Evolutionary conservation across 768 basidiomycete species (phyloP), one percentile per base, ranked within the genome.

Genomic region (Lepiota venenata): DNA sequence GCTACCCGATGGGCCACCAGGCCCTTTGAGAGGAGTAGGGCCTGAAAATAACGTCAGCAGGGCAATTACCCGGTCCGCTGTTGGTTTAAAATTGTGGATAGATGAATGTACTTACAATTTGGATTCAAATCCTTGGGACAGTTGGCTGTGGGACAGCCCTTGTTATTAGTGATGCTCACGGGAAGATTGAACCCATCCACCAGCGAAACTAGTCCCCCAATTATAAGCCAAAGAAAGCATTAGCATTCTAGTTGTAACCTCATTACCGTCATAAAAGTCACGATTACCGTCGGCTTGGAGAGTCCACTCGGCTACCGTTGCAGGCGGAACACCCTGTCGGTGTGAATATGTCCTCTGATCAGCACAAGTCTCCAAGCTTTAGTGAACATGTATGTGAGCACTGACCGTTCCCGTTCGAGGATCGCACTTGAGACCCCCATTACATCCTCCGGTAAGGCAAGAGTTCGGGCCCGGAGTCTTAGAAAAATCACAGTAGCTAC

Each of bases 131-230:
- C 84, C 29, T 83, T 79, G 1, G 80, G 71, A 62, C 85, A 89
- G 56, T 75, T 69, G 2, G 85, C 77, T 18, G 79, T 66, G 22
- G 66, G 68, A 62, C 86, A 88, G 11, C 75, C 79, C 39, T 67
- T 72, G 64, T 74, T 77, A 67, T 83, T 86, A 47, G 69, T 71
- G 56, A 88, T 82, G 9, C 70, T 65, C 61, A 83, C 63, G 15
- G 87, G 85, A 11, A 88, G 63, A 61, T 87, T 85, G 60, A 74
- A 84, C 1, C 85, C 85, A 58, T 86, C 82, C 35, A 86, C 84
- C 16, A 87, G 71, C 29, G 83, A 83, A 35, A 85, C 84, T 83
- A 47, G 20, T 21, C 32, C 2, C 50, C 37, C 16, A 22, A 45
- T 27, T 12, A 32, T 48, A 16, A 36, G n/a, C 41, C 11, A 22